Percentiles rank a stretch among this genome's conserved stretches.
Evolutionary conservation across 108 stramenopile genomes (phyloP).

Genomic region (Nitzschia sp.): DNA sequence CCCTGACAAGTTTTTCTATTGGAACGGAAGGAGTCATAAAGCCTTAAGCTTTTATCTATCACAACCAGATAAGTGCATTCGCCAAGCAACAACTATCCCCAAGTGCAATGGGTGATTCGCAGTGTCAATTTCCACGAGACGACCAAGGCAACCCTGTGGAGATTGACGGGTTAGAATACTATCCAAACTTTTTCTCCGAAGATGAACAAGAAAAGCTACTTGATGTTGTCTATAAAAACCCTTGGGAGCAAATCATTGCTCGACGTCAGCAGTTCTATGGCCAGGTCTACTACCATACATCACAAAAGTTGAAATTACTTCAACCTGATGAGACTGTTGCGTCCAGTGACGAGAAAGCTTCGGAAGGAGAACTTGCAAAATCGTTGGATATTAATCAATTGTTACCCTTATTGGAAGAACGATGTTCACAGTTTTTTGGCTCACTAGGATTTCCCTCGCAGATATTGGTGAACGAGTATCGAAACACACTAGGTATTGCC

Average conservation of each 20-base stretch:
- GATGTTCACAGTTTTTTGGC: constrained; percentile 5
- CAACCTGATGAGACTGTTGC: neutral
- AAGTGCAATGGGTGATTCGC: too few relatives aligned
- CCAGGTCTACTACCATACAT: constrained; percentile 29
- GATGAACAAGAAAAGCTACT: constrained; percentile 23
- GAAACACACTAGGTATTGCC: constrained; percentile 31
- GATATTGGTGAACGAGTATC: constrained; percentile 29
- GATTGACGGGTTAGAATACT: constrained; percentile 22
- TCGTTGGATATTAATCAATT: neutral
- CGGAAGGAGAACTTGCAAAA: neutral
- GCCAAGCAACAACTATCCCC: too few relatives aligned
- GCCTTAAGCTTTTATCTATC: too few relatives aligned
- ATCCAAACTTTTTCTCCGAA: constrained; percentile 9
- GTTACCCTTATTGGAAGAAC: constrained; percentile 1
- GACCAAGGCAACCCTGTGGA: neutral
- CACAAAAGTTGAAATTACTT: constrained; percentile 1
- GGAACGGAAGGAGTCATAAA: too few relatives aligned
- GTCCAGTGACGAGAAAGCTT: neutral
- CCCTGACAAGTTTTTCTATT: too few relatives aligned
- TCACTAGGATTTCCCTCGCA: constrained; percentile 12
- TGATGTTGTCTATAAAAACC: constrained; percentile 6
- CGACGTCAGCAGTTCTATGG: constrained; percentile 35
- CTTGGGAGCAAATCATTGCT: constrained; percentile 26
- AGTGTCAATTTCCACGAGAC: neutral
- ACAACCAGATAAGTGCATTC: too few relatives aligned